Percentiles rank a stretch among this genome's conserved stretches.
These are phyloP conservation scores for Metschnikowia peoriensis DNA, from an alignment of 805 yeast species.

Conservation along the genomic window DNA sequence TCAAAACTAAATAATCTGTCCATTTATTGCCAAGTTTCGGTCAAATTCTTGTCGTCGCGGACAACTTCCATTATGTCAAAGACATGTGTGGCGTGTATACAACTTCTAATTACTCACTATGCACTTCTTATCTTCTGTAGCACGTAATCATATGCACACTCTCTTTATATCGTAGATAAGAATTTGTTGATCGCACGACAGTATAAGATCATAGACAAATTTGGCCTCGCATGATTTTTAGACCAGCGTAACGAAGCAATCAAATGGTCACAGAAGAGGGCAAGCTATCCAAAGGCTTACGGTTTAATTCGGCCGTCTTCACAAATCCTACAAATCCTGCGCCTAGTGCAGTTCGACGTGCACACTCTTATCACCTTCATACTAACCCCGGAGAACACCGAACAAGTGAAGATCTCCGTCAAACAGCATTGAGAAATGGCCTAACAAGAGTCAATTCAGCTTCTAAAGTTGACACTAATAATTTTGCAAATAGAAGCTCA, in stretches of 20 bases:
- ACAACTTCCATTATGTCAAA: no score
- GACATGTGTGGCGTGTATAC: not conserved
- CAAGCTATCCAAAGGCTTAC: constrained; percentile 1
- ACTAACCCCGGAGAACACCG: not conserved
- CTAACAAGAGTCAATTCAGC: constrained; percentile 3
- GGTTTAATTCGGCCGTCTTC: not conserved
- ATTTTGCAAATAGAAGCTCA: not conserved
- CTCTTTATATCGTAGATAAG: not conserved
- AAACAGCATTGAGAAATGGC: constrained; percentile 12
- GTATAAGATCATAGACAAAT: not conserved
- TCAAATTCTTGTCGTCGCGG: no score
- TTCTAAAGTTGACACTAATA: not conserved
- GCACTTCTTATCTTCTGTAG: not conserved
- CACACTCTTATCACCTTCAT: constrained; percentile 4
- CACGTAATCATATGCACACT: not conserved
- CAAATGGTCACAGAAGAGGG: not conserved
- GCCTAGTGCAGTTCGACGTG: constrained; percentile 1
- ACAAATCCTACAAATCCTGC: not conserved
- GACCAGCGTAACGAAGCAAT: not conserved
- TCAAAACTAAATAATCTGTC: no score
- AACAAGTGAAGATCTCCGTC: constrained; percentile 11
- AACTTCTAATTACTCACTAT: not conserved
- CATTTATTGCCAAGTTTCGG: no score
- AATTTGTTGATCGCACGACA: not conserved
- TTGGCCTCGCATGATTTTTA: not conserved